A percentile compares a stretch with the other conserved stretches of the same genome.
Conservation (phyloP, 2,329 filamentous ascomycete species). For the Xylaria sp. region DNA sequence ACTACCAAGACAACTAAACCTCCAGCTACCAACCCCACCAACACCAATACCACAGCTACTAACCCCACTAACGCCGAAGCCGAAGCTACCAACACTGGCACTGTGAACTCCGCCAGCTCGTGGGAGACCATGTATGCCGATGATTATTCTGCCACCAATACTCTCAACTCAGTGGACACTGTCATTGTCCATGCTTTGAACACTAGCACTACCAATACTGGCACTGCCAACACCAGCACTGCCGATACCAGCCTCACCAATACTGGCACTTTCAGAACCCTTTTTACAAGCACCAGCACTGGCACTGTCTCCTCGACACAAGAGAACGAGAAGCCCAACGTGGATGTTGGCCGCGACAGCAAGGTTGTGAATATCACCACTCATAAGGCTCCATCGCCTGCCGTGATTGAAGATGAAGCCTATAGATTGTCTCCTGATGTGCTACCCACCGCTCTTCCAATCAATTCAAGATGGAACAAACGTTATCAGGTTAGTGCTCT, state of each 20-base stretch:
- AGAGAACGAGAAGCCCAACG: conserved; percentile 17
- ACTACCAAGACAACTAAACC: background rate
- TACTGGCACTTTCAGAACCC: conserved; percentile 21
- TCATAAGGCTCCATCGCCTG: background rate
- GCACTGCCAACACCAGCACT: background rate
- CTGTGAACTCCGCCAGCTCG: background rate
- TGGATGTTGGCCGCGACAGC: conserved; percentile 43
- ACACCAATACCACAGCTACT: conserved; percentile 2
- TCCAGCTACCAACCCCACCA: conserved; percentile 40
- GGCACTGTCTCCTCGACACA: background rate
- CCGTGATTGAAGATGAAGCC: background rate
- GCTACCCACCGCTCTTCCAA: conserved; percentile 65
- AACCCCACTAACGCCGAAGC: background rate
- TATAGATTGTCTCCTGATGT: conserved; percentile 4
- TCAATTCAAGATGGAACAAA: conserved; percentile 69
- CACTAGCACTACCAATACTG: conserved; percentile 43
- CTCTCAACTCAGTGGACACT: background rate
- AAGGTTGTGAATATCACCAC: conserved; percentile 40
- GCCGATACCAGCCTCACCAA: conserved; percentile 40
- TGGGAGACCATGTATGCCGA: background rate
- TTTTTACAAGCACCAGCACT: conserved; percentile 3
- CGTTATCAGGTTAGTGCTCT: conserved; percentile 61
- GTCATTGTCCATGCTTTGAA: background rate
- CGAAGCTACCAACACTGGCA: background rate
- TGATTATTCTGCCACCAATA: background rate